Percentiles rank a stretch among this genome's conserved stretches.
These are phyloP conservation scores for Pestalotiopsis sp. DNA, from an alignment of 2,329 filamentous ascomycete genomes.

Conservation along the genomic window DNA sequence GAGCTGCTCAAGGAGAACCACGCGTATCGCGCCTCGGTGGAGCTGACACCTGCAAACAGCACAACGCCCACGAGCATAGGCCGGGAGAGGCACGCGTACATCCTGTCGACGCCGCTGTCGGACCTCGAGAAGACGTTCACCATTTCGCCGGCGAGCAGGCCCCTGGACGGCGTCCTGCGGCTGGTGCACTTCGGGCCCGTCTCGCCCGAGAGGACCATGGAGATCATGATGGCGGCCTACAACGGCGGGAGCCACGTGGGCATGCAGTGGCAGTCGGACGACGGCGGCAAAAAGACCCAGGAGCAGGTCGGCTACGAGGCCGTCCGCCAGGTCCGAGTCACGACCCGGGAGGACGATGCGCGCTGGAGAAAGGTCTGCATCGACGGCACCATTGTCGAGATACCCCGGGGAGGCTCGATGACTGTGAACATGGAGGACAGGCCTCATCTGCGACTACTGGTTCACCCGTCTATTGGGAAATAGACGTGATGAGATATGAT, in stretches of 20 bases:
- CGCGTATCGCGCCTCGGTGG: conserved; percentile 46
- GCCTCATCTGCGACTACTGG: conserved; percentile 45
- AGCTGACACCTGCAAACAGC: conserved; percentile 23
- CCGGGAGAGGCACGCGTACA: conserved; percentile 66
- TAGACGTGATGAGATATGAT: not conserved
- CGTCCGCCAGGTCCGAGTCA: conserved; percentile 66
- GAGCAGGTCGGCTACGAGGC: conserved; percentile 67
- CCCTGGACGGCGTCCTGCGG: conserved; percentile 69
- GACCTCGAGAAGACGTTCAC: conserved; percentile 80
- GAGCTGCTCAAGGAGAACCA: conserved; percentile 64
- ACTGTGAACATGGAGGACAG: conserved; percentile 54
- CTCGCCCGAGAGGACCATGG: conserved; percentile 67
- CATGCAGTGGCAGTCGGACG: conserved; percentile 40
- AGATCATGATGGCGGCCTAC: conserved; percentile 71
- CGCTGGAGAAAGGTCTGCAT: conserved; percentile 85
- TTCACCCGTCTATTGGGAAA: conserved; percentile 30
- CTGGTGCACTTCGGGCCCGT: conserved; percentile 75
- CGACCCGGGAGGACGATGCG: conserved; percentile 65
- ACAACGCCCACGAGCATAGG: conserved; percentile 24
- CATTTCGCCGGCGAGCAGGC: conserved; percentile 72
- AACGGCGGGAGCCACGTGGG: conserved; percentile 55
- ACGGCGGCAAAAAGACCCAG: conserved; percentile 33
- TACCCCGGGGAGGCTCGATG: conserved; percentile 72
- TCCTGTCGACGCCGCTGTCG: conserved; percentile 74
- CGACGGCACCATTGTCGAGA: conserved; percentile 83